A percentile compares a stretch with the other conserved stretches of the same genome.
Evolutionary conservation across 495 filamentous ascomycete genomes (phyloP).

Genomic region (Hypoxylon subgilvum): DNA sequence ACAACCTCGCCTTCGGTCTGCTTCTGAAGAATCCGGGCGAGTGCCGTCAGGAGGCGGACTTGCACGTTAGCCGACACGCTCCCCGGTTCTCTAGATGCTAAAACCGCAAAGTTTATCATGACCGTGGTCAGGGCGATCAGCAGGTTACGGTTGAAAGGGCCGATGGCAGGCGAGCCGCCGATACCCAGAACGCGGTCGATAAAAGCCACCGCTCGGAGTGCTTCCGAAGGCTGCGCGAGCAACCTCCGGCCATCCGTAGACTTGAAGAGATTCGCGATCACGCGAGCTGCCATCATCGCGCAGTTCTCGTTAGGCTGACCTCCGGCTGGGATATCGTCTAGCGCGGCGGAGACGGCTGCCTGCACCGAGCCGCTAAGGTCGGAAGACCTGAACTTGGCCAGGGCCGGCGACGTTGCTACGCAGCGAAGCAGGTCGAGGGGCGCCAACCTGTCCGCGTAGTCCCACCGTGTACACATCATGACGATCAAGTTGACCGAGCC

Average conservation of each 20-base stretch:
- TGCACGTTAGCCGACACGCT: constrained; percentile 34
- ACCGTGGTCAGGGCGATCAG: constrained; percentile 81
- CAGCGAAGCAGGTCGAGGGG: constrained; percentile 85
- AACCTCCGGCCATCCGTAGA: constrained; percentile 72
- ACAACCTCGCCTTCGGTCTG: constrained; percentile 81
- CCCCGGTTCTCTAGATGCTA: constrained; percentile 47
- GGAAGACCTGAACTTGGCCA: constrained; percentile 57
- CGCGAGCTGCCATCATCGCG: constrained; percentile 82
- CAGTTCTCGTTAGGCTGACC: constrained; percentile 66
- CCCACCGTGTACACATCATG: constrained; percentile 76
- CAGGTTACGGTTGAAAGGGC: constrained; percentile 76
- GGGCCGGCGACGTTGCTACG: constrained; percentile 68
- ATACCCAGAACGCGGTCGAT: constrained; percentile 53
- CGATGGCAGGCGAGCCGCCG: constrained; percentile 53
- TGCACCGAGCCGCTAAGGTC: constrained; percentile 61
- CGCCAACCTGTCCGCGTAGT: constrained; percentile 76
- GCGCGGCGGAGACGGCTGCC: constrained; percentile 57
- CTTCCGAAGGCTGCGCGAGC: constrained; percentile 63
- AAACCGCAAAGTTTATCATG: constrained; percentile 83
- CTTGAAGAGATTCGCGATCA: constrained; percentile 86
- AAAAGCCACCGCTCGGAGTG: constrained; percentile 45
- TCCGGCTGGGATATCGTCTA: constrained; percentile 43
- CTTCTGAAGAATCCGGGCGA: constrained; percentile 64
- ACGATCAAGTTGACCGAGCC: constrained; percentile 64
- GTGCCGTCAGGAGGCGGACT: constrained; percentile 48